Base-by-base conservation (phyloP, 441 rosid genomes). In the Adansonia madagascariensis region DNA sequence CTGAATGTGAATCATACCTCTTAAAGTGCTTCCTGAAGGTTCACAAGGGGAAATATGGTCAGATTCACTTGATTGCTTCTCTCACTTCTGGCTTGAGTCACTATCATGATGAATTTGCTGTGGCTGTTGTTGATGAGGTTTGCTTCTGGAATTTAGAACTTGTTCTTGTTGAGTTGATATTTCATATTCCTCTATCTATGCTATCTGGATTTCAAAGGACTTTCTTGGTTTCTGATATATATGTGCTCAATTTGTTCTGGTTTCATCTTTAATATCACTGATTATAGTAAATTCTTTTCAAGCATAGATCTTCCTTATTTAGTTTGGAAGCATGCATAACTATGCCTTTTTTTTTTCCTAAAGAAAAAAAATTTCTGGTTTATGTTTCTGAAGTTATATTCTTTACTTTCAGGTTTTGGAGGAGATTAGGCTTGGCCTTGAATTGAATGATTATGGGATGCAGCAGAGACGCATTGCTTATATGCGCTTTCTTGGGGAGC, bases 101-200 rank as follows among this genome's bases (percentile, higher is more conserved):
- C 80, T 90, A 97, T 87, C 98, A 95, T 86, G 99, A 95, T 87
- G 97, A 90, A 84, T 93, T 97, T 88, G 92, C 98, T 0, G 98
- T 97, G 56, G 97, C 98, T 75, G 96, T 97, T 84, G 99, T 95
- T 82, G 99, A 97, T 81, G 99, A 97, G 99, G 99, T 97, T 79
- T 77, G 90, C 63, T 74, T 71, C 75, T 75, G 70, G 76, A 77
- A 55, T 63, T 60, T 52, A 55, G 53, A 18, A 60, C 60, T 61
- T 57, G 41, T 35, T 35, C 41, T 35, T 35, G 6, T 71, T 78
- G 41, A 47, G 53, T 49, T 76, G 52, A 47, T 70, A n/a, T 73
- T 64, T 73, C 31, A n/a, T 44, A 46, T 77, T 27, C 43, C 78
- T 69, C 27, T 31, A 66, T 74, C 63, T 18, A 47, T 11, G 6